phyloP scores from a whole-genome alignment of 345 rosid genomes.

The Camelina sativa region DNA sequence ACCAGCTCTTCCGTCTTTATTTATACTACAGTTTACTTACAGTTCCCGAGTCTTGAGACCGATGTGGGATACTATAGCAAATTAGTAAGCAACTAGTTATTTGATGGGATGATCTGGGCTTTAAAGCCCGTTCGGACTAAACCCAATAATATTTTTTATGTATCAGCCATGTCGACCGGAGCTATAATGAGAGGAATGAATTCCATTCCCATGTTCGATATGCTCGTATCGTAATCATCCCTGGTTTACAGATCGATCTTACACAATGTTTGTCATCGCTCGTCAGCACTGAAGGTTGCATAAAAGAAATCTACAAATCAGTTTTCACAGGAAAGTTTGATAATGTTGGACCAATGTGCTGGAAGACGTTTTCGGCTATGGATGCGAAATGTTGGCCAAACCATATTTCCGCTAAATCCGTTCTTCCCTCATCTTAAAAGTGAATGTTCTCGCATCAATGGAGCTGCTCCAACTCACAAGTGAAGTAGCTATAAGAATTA shows the following conservation, averaged over 20 bases:
- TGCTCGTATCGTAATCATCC: too few relatives aligned
- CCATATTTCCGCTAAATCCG: background rate
- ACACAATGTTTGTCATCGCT: slow-evolving; percentile 9
- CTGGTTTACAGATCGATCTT: too few relatives aligned
- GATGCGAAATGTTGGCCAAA: background rate
- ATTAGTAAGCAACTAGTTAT: background rate
- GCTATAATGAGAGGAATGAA: too few relatives aligned
- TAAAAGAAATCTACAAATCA: background rate
- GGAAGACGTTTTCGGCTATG: background rate
- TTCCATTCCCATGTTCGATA: too few relatives aligned
- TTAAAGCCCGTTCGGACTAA: too few relatives aligned
- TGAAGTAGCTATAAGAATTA: background rate
- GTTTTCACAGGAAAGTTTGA: background rate
- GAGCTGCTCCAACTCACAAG: background rate
- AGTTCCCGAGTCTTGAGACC: background rate
- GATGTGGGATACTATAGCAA: background rate
- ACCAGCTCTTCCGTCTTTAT: background rate
- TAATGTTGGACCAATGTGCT: slow-evolving; percentile 2
- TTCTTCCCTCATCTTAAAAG: background rate
- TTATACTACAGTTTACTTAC: background rate
- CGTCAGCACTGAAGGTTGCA: background rate
- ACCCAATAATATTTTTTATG: too few relatives aligned
- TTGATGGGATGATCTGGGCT: background rate
- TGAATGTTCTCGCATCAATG: background rate
- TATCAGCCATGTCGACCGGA: too few relatives aligned